These are phyloP conservation scores for Lasiosphaeris hirsuta DNA, from an alignment of 495 filamentous ascomycete genomes.

Conservation along the genomic window DNA sequence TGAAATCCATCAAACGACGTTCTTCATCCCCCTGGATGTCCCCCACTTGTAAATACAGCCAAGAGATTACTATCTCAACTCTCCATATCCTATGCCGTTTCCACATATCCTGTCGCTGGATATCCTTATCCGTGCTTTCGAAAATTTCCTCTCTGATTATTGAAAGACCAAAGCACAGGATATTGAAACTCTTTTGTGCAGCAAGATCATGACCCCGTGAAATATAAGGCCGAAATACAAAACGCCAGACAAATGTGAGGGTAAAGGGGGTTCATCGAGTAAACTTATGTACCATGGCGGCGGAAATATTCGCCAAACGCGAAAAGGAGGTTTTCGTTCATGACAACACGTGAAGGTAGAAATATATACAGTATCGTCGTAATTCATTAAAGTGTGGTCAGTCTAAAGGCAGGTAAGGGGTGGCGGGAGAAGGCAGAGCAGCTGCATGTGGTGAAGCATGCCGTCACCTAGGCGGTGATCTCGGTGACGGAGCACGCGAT, in stretches of 20 bases:
- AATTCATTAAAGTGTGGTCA: not conserved
- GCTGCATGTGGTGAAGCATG: not conserved
- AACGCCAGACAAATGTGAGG: not conserved
- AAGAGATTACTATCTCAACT: too few species aligned
- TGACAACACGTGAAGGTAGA: not conserved
- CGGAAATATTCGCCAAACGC: too few species aligned
- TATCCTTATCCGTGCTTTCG: not conserved
- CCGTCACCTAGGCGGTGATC: constrained; percentile 14
- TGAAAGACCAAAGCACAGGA: not conserved
- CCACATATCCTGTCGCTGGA: not conserved
- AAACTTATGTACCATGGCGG: too few species aligned
- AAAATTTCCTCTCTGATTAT: not conserved
- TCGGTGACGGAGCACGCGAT: constrained; percentile 25
- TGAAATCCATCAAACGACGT: too few species aligned
- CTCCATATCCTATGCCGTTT: too few species aligned
- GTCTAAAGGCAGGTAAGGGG: not conserved
- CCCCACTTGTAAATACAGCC: too few species aligned
- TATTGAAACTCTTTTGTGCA: not conserved
- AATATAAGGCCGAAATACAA: not conserved
- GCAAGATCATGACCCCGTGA: not conserved
- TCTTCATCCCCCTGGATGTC: too few species aligned
- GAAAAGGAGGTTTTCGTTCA: not conserved
- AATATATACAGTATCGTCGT: constrained; percentile 13
- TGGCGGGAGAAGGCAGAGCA: not conserved
- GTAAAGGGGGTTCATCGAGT: too few species aligned